Base-by-base conservation (phyloP, 345 rosid genomes). In the Hibiscus mutabilis region DNA sequence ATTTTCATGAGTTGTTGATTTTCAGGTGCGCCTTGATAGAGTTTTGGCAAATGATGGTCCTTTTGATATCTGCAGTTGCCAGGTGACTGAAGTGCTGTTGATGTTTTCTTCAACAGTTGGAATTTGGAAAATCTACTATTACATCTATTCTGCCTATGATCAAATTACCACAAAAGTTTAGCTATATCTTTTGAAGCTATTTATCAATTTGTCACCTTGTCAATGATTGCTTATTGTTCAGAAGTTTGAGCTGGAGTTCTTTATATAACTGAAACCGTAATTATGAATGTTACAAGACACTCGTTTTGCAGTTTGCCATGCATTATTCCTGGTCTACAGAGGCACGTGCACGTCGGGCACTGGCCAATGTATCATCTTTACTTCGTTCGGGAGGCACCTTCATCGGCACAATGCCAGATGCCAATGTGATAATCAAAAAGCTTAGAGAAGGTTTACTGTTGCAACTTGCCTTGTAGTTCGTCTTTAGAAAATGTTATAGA, bases 401-500 rank as follows among this genome's bases (percentile, higher is more conserved):
- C 78, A 88, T 92, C 12, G 98, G 99, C 78, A 92, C 99, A 51
- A 95, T 92, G 99, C 98, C 98, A 67, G 99, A 92, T 84, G 98
- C 98, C 55, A 92, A 92, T 82, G 99, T 95, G 59, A 88, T 95
- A 47, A 57, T 95, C 1, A 89, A 89, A 79, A 95, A 95, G 70
- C 91, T 95, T 53, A 81, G 96, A 87, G 86, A 85, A 90, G 97
- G 99, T 95, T 75, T 57, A 70, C 27, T 14, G 1, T 42, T 55
- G 6, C 49, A 12, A 73, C 5, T 40, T 47, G 56, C 61, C 56
- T 53, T 62, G 15, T 51, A 13, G 63, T 72, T 62, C 51, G 21
- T 62, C 74, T 72, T 49, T 15, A 14, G 35, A 37, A 24, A 29
- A 12, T 49, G 24, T 22, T 10, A 13, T 18, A 59, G 25, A 57